Percentiles rank a stretch among this genome's conserved stretches.
These are phyloP conservation scores for Myxozyma vanderwaltii DNA, from an alignment of 805 yeast genomes.

Conservation along the genomic window DNA sequence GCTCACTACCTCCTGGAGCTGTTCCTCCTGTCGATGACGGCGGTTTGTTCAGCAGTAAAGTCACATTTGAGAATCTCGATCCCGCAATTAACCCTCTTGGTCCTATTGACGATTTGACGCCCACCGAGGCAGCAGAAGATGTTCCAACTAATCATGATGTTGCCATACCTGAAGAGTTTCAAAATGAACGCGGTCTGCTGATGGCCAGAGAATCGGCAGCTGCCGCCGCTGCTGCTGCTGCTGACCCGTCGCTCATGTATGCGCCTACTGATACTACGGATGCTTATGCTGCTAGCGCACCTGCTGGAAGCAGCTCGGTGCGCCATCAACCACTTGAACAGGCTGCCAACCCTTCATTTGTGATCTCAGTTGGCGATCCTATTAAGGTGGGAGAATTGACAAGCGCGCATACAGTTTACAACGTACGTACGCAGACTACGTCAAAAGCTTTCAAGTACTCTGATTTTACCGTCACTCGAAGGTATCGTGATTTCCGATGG, in stretches of 20 bases:
- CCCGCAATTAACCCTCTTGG: slow-evolving; percentile 28
- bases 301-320: slow-evolving; percentile 8
- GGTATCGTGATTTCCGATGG: slow-evolving; percentile 95
- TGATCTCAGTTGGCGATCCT: slow-evolving; percentile 84
- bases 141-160: slow-evolving; percentile 36
- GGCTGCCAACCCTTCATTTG: slow-evolving; percentile 45
- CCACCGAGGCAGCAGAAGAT: slow-evolving; percentile 63
- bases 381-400: slow-evolving; percentile 88
- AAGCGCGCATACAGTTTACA: slow-evolving; percentile 83
- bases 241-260: slow-evolving; percentile 21
- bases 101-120: slow-evolving; percentile 47
- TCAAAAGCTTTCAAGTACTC: slow-evolving; percentile 46
- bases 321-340: slow-evolving; percentile 26
- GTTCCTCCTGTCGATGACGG: slow-evolving; percentile 6
- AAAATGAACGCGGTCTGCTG: slow-evolving; percentile 25
- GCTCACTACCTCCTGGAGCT: slow-evolving; percentile 19
- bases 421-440: slow-evolving; percentile 64
- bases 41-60: slow-evolving; percentile 9
- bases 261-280: slow-evolving; percentile 4
- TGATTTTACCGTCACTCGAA: slow-evolving; percentile 66
- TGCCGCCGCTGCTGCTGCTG: slow-evolving; percentile 30
- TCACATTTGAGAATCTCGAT: slow-evolving; percentile 20
- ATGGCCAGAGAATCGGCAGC: slow-evolving; percentile 28
- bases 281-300: slow-evolving; percentile 12
- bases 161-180: slow-evolving; percentile 20